A percentile compares a stretch with the other conserved stretches of the same genome.
phyloP scores from a whole-genome alignment of 176 grass and related monocot genomes.

The Stipa capillata region DNA sequence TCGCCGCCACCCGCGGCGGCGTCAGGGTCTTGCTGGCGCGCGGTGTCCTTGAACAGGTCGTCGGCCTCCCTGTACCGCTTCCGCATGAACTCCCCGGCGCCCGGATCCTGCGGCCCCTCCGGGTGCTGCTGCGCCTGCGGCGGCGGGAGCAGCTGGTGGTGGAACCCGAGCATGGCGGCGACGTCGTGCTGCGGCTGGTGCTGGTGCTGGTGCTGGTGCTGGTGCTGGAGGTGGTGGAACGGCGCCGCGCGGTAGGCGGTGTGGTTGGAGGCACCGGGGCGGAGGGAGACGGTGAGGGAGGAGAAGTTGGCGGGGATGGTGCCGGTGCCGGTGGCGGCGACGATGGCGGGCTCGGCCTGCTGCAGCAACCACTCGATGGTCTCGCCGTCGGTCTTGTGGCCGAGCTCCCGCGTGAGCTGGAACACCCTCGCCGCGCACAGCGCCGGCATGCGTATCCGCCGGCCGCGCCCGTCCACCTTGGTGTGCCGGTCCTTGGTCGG shows the following conservation, averaged over 20 bases:
- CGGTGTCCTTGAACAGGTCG: constrained; percentile 86
- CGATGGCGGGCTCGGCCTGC: constrained; percentile 92
- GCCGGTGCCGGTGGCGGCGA: constrained; percentile 86
- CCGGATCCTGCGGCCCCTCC: constrained; percentile 37
- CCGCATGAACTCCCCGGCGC: constrained; percentile 61
- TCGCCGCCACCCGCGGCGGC: neutral
- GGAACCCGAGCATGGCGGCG: constrained; percentile 76
- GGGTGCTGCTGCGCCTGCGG: constrained; percentile 18
- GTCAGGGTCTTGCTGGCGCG: constrained; percentile 34
- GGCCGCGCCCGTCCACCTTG: constrained; percentile 88
- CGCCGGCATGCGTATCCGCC: constrained; percentile 97
- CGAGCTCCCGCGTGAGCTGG: constrained; percentile 96
- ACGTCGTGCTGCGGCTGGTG: constrained; percentile 44
- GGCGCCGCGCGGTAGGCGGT: constrained; percentile 20
- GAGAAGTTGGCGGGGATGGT: constrained; percentile 94
- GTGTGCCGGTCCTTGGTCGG: constrained; percentile 91
- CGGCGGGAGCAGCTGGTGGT: constrained; percentile 38
- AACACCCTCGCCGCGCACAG: constrained; percentile 92
- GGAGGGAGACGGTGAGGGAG: constrained; percentile 69
- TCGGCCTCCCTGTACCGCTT: constrained; percentile 72
- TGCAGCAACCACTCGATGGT: constrained; percentile 97
- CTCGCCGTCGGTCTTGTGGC: constrained; percentile 96
- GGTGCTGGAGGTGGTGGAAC: constrained; percentile 28
- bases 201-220: constrained; percentile 36
- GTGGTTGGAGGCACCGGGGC: constrained; percentile 41